Conservation (phyloP, 2,329 filamentous ascomycete genomes). For the Phyllosticta citriasiana region DNA sequence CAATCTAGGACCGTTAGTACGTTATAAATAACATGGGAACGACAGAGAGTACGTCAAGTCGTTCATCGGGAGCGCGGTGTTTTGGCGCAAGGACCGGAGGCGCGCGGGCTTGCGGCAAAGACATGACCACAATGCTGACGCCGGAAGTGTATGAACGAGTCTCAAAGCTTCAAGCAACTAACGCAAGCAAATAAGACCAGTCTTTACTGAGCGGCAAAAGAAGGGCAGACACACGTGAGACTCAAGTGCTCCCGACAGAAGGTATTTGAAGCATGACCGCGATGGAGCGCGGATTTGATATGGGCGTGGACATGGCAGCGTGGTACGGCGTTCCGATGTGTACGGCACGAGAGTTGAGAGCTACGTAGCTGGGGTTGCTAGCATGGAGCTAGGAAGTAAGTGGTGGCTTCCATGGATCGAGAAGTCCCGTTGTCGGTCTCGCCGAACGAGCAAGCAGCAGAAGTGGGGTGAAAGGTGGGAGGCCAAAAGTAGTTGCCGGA, state of each 20-base stretch:
- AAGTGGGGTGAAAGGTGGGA: not conserved
- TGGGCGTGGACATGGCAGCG: not conserved
- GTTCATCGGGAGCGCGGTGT: conserved; percentile 17
- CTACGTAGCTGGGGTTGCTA: not conserved
- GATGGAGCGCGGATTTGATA: not conserved
- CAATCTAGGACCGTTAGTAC: conserved; percentile 24
- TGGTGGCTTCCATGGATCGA: not conserved
- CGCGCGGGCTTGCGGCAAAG: not conserved
- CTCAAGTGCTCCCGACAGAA: not conserved
- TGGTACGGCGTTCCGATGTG: not conserved
- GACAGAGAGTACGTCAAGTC: conserved; percentile 18
- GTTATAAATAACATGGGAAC: too few species aligned
- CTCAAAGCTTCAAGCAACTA: not conserved
- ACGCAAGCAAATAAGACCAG: not conserved
- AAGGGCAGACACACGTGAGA: not conserved
- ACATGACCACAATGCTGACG: not conserved
- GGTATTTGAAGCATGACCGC: not conserved
- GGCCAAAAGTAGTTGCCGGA: not conserved
- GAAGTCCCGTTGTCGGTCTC: not conserved
- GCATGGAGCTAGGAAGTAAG: not conserved
- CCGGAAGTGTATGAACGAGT: not conserved
- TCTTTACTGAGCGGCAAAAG: not conserved
- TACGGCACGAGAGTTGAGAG: not conserved
- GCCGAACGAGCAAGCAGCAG: not conserved
- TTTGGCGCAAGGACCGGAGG: conserved; percentile 19